Base-by-base conservation (phyloP, 371 early-diverging fungal species). In the Dichotomocladium elegans region DNA sequence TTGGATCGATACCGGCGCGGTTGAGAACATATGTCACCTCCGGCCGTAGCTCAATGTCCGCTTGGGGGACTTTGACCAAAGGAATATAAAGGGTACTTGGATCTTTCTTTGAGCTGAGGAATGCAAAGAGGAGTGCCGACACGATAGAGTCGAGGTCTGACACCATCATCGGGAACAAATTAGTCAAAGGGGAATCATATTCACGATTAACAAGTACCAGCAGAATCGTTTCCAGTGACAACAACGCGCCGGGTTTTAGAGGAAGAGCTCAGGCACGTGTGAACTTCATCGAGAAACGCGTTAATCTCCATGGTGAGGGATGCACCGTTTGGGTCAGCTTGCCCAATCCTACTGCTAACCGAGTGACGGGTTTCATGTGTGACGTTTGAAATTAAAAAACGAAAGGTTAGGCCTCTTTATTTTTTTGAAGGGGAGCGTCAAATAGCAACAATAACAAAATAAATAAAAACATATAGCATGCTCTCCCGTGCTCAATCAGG, bases 171-270 rank as follows among this genome's bases (percentile, higher is more conserved):
- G 2, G n/a, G 27, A n/a, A n/a, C n/a, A n/a, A n/a, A n/a, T n/a
- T n/a, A n/a, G n/a, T n/a, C n/a, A n/a, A 25, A 46, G 7, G 28
- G 17, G 26, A 54, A 33, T 17, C 15, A 34, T 12, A 19, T 51
- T 3, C 22, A 41, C 14, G 8, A 40, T 4, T 11, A 19, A 11
- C n/a, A 2, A 47, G 35, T 69, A 84, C 85, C 89, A 24, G 83
- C 85, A 6, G 87, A 83, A 56, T 89, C 89, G 45, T 89, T 89
- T 34, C 89, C 89, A 24, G 79, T 70, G 31, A 87, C 83, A 33
- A 88, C n/a, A n/a, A n/a, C n/a, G n/a, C n/a, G n/a, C n/a, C n/a
- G n/a, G n/a, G n/a, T n/a, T n/a, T n/a, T n/a, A n/a, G n/a, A n/a
- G n/a, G n/a, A n/a, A n/a, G n/a, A 1, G n/a, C 37, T 37, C 21